These are phyloP conservation scores for Camelina laxa DNA, from an alignment of 345 rosid genomes.

Conservation along the genomic window DNA sequence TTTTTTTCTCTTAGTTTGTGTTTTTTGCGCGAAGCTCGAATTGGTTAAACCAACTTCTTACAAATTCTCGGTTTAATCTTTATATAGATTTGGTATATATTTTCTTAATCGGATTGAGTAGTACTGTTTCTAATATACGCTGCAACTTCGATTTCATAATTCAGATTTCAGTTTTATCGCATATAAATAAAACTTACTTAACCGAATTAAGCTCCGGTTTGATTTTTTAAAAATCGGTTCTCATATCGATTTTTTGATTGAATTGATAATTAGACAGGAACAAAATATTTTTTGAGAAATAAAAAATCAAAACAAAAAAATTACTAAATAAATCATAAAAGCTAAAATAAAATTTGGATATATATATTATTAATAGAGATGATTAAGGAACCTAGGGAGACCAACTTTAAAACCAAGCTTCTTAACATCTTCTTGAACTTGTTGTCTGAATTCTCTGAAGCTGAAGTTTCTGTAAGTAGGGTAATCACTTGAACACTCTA, in stretches of 20 bases:
- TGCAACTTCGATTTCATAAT: not conserved
- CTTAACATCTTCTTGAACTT: conserved; percentile 83
- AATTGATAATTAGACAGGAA: not conserved
- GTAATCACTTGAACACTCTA: conserved; percentile 55
- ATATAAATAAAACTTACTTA: not conserved
- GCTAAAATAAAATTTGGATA: not conserved
- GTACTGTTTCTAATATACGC: not conserved
- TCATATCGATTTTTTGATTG: no score
- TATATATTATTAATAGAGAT: conserved; percentile 14
- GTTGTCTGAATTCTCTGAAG: conserved; percentile 71
- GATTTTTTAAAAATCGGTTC: not conserved
- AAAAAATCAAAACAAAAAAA: not conserved
- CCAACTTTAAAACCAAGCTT: conserved; percentile 82
- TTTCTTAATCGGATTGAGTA: not conserved
- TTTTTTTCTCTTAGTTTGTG: no score
- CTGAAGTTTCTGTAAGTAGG: conserved; percentile 67
- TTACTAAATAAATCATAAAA: not conserved
- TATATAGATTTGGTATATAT: not conserved
- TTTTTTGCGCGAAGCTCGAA: not conserved
- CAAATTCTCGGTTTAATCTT: not conserved
- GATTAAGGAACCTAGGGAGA: conserved; percentile 71
- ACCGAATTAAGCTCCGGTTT: not conserved
- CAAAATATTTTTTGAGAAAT: not conserved
- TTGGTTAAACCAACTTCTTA: not conserved
- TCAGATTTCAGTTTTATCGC: not conserved